A percentile compares a stretch with the other conserved stretches of the same genome.
These are phyloP conservation scores for Yamadazyma paraphyllophila DNA, from an alignment of 805 yeast species.

Conservation along the genomic window DNA sequence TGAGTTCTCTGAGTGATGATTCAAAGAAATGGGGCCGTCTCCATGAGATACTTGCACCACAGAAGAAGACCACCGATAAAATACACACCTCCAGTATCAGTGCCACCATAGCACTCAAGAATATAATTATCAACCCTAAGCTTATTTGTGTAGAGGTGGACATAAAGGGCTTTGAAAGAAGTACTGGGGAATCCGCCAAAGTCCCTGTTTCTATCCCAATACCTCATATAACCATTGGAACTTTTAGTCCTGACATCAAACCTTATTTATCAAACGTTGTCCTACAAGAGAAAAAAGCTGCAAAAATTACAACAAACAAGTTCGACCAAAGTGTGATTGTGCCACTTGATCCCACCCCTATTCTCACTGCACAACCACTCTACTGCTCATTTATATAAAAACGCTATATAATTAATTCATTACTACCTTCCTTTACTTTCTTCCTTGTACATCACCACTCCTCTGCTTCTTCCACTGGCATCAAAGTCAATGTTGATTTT, in stretches of 20 bases:
- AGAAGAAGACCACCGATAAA: slow-evolving; percentile 10
- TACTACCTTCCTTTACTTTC: too few relatives aligned
- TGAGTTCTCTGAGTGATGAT: slow-evolving; percentile 7
- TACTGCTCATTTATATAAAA: slow-evolving; percentile 1
- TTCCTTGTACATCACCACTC: background rate
- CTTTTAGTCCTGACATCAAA: slow-evolving; percentile 10
- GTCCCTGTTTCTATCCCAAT: slow-evolving; percentile 7
- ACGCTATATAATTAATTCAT: too few relatives aligned
- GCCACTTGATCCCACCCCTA: background rate
- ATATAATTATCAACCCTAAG: slow-evolving; percentile 14
- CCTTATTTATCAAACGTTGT: slow-evolving; percentile 12
- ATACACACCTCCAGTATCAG: slow-evolving; percentile 14
- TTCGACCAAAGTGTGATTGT: background rate
- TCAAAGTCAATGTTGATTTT: too few relatives aligned
- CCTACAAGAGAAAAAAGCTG: background rate
- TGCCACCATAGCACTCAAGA: slow-evolving; percentile 33
- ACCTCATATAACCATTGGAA: slow-evolving; percentile 15
- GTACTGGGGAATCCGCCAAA: background rate
- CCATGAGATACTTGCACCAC: slow-evolving; percentile 3
- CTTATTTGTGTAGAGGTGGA: slow-evolving; percentile 56
- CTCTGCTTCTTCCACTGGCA: too few relatives aligned
- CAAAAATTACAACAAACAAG: background rate
- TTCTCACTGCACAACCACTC: background rate
- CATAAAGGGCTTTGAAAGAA: slow-evolving; percentile 14
- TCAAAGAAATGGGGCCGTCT: slow-evolving; percentile 10